Evolutionary conservation across 2,329 filamentous ascomycete genomes (phyloP).

Genomic region (Exophiala calicioides): DNA sequence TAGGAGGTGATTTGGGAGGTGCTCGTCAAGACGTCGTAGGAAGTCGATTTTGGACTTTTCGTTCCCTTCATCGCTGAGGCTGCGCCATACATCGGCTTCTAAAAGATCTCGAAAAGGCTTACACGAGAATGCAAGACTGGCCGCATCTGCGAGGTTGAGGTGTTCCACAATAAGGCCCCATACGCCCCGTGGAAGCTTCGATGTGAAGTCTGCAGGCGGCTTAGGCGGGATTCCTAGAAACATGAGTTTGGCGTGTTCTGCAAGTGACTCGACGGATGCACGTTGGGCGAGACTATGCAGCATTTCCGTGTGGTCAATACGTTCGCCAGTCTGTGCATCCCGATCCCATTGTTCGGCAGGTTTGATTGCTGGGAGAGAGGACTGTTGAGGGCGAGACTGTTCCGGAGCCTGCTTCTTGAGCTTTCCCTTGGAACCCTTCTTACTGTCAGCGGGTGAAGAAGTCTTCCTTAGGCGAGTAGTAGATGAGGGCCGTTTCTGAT

Average conservation of each 20-base stretch:
- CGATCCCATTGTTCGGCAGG: constrained; percentile 22
- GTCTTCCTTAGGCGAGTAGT: constrained; percentile 16
- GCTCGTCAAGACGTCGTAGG: constrained; percentile 52
- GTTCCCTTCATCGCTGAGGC: constrained; percentile 43
- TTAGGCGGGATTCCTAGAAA: constrained; percentile 15
- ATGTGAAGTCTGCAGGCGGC: constrained; percentile 37
- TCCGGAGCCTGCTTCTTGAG: constrained; percentile 12
- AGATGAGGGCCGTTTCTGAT: constrained; percentile 1
- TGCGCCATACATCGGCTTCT: constrained; percentile 41
- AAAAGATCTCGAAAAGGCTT: constrained; percentile 50
- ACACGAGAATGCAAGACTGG: constrained; percentile 52
- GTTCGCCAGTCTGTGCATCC: constrained; percentile 32
- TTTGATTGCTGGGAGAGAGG: constrained; percentile 14
- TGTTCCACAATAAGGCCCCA: constrained; percentile 50
- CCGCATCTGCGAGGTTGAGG: constrained; percentile 49
- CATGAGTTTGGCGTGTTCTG: constrained; percentile 14
- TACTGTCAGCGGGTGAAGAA: constrained; percentile 5
- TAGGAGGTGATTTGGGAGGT: constrained; percentile 58
- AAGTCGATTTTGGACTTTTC: constrained; percentile 52
- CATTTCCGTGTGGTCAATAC: constrained; percentile 32
- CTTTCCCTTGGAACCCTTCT: constrained; percentile 5
- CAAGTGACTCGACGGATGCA: constrained; percentile 19
- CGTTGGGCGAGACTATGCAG: constrained; percentile 30
- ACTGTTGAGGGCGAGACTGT: constrained; percentile 13
- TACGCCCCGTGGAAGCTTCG: constrained; percentile 46